phyloP scores from a whole-genome alignment of 495 filamentous ascomycete species.

The Cairneyella variabilis region DNA sequence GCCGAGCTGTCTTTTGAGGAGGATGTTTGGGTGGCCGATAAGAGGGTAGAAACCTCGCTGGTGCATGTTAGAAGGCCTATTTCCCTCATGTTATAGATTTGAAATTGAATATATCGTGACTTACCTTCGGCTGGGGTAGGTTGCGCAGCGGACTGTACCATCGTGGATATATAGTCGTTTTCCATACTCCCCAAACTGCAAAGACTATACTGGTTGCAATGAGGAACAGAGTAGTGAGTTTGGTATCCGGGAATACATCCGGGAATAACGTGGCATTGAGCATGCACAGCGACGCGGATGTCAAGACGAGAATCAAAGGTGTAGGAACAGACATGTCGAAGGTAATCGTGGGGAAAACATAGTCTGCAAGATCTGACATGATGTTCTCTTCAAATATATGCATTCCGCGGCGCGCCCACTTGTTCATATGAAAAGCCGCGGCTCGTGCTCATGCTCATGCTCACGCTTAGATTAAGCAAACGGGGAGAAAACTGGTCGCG shows the following conservation, averaged over 20 bases:
- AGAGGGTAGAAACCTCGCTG: conserved; percentile 36
- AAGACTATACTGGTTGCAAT: not conserved
- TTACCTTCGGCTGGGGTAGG: conserved; percentile 51
- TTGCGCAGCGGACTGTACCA: conserved; percentile 64
- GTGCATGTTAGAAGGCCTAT: too few relatives aligned
- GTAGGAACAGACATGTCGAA: conserved; percentile 7
- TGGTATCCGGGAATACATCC: not conserved
- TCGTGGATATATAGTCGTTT: conserved; percentile 60
- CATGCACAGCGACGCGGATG: not conserved
- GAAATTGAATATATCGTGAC: not conserved
- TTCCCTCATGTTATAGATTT: conserved; percentile 25
- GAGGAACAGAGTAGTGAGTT: conserved; percentile 14
- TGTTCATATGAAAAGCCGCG: too few relatives aligned
- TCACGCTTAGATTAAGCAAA: too few relatives aligned
- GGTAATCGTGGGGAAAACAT: not conserved
- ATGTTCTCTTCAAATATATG: too few relatives aligned
- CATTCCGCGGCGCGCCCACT: too few relatives aligned
- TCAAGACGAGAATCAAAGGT: not conserved
- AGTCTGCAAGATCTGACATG: not conserved
- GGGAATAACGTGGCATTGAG: conserved; percentile 4
- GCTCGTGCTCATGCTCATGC: too few relatives aligned
- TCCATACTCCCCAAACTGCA: conserved; percentile 39
- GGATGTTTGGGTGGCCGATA: conserved; percentile 6
- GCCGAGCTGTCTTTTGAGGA: conserved; percentile 31
- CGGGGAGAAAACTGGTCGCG: too few relatives aligned